A percentile compares a stretch with the other conserved stretches of the same genome.
These are phyloP conservation scores for Colletotrichum camelliae DNA, from an alignment of 2,329 filamentous ascomycete species.

Conservation along the genomic window DNA sequence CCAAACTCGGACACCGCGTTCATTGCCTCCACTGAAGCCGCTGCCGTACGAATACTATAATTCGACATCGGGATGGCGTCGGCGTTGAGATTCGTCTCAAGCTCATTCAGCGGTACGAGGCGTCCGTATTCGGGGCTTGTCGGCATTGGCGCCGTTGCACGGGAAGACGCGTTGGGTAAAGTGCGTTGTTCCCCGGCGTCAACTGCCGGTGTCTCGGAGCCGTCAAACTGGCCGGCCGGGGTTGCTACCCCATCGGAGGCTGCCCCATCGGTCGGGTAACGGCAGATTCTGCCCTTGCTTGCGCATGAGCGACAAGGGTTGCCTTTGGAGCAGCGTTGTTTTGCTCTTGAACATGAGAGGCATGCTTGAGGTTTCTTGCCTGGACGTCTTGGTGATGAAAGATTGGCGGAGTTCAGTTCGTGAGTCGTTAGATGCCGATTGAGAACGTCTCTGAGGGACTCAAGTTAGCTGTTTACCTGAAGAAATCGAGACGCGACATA, in stretches of 20 bases:
- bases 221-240: neutral
- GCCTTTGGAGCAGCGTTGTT: neutral
- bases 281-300: neutral
- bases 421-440: neutral
- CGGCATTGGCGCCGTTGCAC: neutral
- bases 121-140: neutral
- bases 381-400: neutral
- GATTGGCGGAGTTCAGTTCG: neutral
- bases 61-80: neutral
- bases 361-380: neutral
- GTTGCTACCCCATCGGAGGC: neutral
- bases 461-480: rapidly evolving
- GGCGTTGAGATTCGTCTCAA: neutral
- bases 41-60: neutral
- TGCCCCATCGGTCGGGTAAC: neutral
- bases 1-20: neutral
- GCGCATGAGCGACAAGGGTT: neutral
- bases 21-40: rapidly evolving
- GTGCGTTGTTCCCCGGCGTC: neutral
- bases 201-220: neutral
- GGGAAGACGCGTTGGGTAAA: neutral
- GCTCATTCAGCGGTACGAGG: neutral
- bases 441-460: neutral
- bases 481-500: neutral
- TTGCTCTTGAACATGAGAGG: neutral